Conservation (phyloP, 495 filamentous ascomycete genomes). For the Daldinia grandis region DNA sequence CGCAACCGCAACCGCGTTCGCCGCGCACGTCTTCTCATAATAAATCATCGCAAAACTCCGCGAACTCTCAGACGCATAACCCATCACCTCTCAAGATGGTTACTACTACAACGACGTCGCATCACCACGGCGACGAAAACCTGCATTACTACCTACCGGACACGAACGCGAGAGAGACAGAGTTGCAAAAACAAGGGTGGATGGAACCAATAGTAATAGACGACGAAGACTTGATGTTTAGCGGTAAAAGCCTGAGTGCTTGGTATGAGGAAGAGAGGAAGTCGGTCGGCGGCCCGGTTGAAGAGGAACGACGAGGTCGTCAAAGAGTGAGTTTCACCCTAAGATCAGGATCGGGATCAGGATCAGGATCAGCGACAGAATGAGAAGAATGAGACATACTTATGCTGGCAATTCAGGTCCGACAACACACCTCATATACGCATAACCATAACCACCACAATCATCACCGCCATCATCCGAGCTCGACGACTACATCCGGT, state of each 20-base stretch:
- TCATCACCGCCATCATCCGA: slow-evolving; percentile 40
- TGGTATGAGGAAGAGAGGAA: slow-evolving; percentile 64
- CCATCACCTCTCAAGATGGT: slow-evolving; percentile 49
- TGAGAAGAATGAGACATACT: not conserved
- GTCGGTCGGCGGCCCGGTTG: slow-evolving; percentile 48
- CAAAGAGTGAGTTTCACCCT: slow-evolving; percentile 44
- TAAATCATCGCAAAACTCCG: slow-evolving; percentile 26
- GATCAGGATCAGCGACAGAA: not conserved
- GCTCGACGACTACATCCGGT: slow-evolving; percentile 21
- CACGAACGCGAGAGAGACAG: slow-evolving; percentile 46
- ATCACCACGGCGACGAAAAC: slow-evolving; percentile 32
- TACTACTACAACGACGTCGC: slow-evolving; percentile 39
- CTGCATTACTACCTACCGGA: slow-evolving; percentile 54
- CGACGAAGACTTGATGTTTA: slow-evolving; percentile 65
- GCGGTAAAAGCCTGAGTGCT: slow-evolving; percentile 62
- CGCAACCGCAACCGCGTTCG: slow-evolving; percentile 40
- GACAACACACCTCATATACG: slow-evolving; percentile 37
- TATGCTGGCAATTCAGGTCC: slow-evolving; percentile 24
- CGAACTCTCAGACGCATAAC: slow-evolving; percentile 33
- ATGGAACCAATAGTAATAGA: slow-evolving; percentile 63
- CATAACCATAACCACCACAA: slow-evolving; percentile 40
- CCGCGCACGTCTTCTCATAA: slow-evolving; percentile 27
- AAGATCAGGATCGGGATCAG: not conserved
- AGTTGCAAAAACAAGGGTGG: slow-evolving; percentile 53
- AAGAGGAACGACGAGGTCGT: slow-evolving; percentile 56